These are phyloP conservation scores for Ogataea pilisensis DNA, from an alignment of 805 yeast genomes.

Conservation along the genomic window DNA sequence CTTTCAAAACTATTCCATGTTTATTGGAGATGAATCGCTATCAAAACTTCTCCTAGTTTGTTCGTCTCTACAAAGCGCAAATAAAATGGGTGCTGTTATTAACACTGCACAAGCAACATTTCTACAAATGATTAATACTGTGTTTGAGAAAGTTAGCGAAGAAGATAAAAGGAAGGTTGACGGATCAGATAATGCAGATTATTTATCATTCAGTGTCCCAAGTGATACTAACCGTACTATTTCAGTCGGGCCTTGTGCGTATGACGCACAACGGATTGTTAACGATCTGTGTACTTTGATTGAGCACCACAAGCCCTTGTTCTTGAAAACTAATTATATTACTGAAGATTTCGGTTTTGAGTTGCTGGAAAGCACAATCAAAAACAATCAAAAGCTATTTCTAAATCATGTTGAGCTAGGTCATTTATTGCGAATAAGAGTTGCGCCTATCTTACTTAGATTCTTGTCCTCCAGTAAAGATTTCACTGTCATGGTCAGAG, in stretches of 20 bases:
- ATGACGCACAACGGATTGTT: constrained; percentile 69
- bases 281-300: constrained; percentile 68
- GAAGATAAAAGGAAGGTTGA: constrained; percentile 33
- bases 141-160: constrained; percentile 61
- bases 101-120: constrained; percentile 93
- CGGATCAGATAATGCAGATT: constrained; percentile 16
- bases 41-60: constrained; percentile 63
- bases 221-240: constrained; percentile 42
- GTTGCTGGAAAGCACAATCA: constrained; percentile 71
- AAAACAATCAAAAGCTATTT: constrained; percentile 58
- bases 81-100: constrained; percentile 69
- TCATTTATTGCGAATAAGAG: constrained; percentile 57
- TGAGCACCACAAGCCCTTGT: constrained; percentile 52
- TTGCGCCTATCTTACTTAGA: constrained; percentile 73
- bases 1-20: constrained; percentile 56
- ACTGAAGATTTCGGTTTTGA: constrained; percentile 74
- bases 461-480: constrained; percentile 53
- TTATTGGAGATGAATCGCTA: constrained; percentile 52
- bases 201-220: constrained; percentile 32
- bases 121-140: constrained; percentile 74
- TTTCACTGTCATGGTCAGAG: constrained; percentile 71
- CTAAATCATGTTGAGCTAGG: constrained; percentile 59
- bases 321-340: constrained; percentile 47
- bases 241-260: constrained; percentile 48
- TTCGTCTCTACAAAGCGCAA: constrained; percentile 63